Base-by-base conservation (phyloP, 2,329 filamentous ascomycete species). In the Triangularia verruculosa region DNA sequence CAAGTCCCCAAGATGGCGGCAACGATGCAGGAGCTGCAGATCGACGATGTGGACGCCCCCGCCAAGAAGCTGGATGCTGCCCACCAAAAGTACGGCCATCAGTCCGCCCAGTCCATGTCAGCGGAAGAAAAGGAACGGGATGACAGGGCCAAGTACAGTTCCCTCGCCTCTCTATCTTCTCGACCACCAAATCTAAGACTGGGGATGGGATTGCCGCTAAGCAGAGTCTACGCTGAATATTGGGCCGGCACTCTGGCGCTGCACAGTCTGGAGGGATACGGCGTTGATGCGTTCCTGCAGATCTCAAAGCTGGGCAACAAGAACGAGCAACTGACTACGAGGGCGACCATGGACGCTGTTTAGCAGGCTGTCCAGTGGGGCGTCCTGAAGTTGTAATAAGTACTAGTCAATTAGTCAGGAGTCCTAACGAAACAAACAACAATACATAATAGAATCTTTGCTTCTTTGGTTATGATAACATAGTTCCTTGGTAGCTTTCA, bases 251-350 rank as follows among this genome's bases (percentile, higher is more conserved):
- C 86, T 71, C 79, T 99, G 8, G 91, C 97, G 72, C 77, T 98
- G 64, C 94, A 98, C 74, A 97, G 91, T 72, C 79, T 99, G 7
- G 94, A 97, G 74, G 96, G 95, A 0, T 98, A 97, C 74, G 95
- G 95, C 13, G 92, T 96, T 6, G 95, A 99, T 78, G 93, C 91
- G 0, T 99, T 99, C 73, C 78, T 99, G 67, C 93, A 98, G 74
- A 97, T 99, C 65, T 96, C 92, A 4, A 96, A 96, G 75, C 82
- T 99, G 63, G 95, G 95, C 20, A 99, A 99, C 76, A 97, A 97
- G 82, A 97, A 98, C 73, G 95, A 99, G 80, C 92, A 96, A 76
- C 82, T 99, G 66, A 92, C 85, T 2, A 92, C 87, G 27, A 81
- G 90, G 71, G 90, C 90, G 25, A 87, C 84, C 68, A 92, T 93